Base-by-base conservation (phyloP, 805 yeast species). In the Zygosaccharomyces bisporus region DNA sequence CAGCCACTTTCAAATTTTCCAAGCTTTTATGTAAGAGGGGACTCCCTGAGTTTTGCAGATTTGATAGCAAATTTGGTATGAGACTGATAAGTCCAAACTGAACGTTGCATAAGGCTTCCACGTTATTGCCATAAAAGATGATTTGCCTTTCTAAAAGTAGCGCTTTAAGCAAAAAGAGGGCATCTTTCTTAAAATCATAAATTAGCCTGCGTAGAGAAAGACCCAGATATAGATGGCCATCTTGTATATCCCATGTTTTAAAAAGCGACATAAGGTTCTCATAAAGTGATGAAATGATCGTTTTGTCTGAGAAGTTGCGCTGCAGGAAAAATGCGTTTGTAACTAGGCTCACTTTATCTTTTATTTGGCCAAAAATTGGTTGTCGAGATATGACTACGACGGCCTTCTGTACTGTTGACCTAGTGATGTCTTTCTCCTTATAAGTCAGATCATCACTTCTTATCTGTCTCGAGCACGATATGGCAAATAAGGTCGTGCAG, bases 341-440 rank as follows among this genome's bases (percentile, higher is more conserved):
- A 23, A 91, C 86, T 19, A 93, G 87, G 37, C 95, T 83, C 50
- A 93, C 68, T 63, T 93, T 93, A 55, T 93, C 97, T 57, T 83
- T 85, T 45, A 93, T 79, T 49, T 89, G 95, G 10, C 86, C 83
- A 58, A 87, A 88, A 2, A 93, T 79, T 1, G 99, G 98, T 61
- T 84, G 83, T 46, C 86, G 75, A 3, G 86, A 77, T n/a, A 93
- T 76, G 30, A 93, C 81, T 4, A 93, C 96, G 21, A 93, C 77
- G 0, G 95, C 83, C 58, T 93, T 93, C 57, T 93, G 99, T 2
- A 93, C 90, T 0, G 88, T 81, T 1, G 95, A 84, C 45, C 99
- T 71, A 0, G 95, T 86, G 21, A 85, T 76, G 47, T 84, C 89
- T 10, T 75, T 74, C 43, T 77, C 74, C 43, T 75, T 70, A 44